Evolutionary conservation across 345 rosid genomes (phyloP), one percentile per base, ranked within the genome.

Genomic region (Excoecaria agallocha): DNA sequence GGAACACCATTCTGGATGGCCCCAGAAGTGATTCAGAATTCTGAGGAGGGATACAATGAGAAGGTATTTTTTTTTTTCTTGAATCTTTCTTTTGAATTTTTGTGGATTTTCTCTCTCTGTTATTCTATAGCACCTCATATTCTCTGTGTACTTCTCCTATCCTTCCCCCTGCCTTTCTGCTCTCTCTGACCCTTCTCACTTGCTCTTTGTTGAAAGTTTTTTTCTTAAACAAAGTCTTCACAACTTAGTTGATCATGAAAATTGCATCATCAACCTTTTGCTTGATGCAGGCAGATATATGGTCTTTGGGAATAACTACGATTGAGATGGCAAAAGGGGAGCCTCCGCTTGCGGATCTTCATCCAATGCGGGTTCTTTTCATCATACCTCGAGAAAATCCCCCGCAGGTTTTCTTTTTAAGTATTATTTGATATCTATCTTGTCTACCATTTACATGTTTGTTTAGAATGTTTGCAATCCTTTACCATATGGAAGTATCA

Each of bases 1-100:
- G 99, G 99, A 83, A 96, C 99, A 50, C 99, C 99, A 76, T 96
- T 96, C 85, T 96, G 99, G 98, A 96, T 96, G 99, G 99, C 99
- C 38, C 99, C 99, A 12, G 99, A 96, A 83, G 99, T 96, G 57
- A 96, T 96, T 86, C 98, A 93, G 82, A 93, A 96, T 84, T 90
- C 97, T 22, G 62, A 58, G 8, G 99, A 96, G 65, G 99, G 99
- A 58, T 96, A 96, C 81, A 88, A 96, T 73, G 98, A 90, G 83
- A 96, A 96, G 98, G 99, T 96, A 83, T 17, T 58, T 77, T 43
- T 59, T 65, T n/a, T n/a, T n/a, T 30, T 77, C 20, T 37, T 45
- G 25, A 51, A 71, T 19, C 6, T 30, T 59, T 30, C 59, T 45
- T 41, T 66, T 66, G 30, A 66, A 59, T n/a, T 19, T 17, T 63